Percentiles rank a stretch among this genome's conserved stretches.
phyloP scores from a whole-genome alignment of 2,329 filamentous ascomycete species.

The Fusarium annulatum region DNA sequence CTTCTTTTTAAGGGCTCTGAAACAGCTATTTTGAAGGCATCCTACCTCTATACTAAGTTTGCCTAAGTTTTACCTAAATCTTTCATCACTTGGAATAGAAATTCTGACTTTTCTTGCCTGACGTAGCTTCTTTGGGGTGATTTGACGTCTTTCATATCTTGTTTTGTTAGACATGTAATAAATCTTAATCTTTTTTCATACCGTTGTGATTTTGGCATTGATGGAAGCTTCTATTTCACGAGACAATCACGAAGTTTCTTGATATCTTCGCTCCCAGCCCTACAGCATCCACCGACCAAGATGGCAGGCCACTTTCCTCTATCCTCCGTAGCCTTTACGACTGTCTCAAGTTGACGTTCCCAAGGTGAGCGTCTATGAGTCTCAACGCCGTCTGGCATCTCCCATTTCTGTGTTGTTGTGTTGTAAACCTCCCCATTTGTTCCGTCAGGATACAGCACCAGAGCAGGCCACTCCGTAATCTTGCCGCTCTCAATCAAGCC shows the following conservation, averaged over 20 bases:
- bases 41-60: not conserved
- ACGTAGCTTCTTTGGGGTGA: not conserved
- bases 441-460: constrained; percentile 76
- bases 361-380: constrained; percentile 50
- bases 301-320: constrained; percentile 58
- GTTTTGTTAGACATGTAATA: not conserved
- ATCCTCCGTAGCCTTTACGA: constrained; percentile 52
- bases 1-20: not conserved
- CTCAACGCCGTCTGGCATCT: constrained; percentile 49
- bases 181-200: not conserved
- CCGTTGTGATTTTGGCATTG: not conserved
- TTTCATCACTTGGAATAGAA: not conserved
- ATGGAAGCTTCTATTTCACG: constrained; percentile 3
- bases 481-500: constrained; percentile 51
- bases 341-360: constrained; percentile 57
- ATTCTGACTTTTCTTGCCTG: not conserved
- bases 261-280: constrained; percentile 55
- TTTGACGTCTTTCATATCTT: not conserved
- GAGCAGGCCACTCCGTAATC: constrained; percentile 57
- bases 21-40: not conserved
- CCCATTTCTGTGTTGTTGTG: constrained; percentile 71
- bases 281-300: constrained; percentile 66
- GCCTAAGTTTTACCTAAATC: not conserved
- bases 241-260: constrained; percentile 44
- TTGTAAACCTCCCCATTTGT: constrained; percentile 76